Evolutionary conservation across 306 rosid genomes (phyloP).

Genomic region (Castanopsis chinensis): DNA sequence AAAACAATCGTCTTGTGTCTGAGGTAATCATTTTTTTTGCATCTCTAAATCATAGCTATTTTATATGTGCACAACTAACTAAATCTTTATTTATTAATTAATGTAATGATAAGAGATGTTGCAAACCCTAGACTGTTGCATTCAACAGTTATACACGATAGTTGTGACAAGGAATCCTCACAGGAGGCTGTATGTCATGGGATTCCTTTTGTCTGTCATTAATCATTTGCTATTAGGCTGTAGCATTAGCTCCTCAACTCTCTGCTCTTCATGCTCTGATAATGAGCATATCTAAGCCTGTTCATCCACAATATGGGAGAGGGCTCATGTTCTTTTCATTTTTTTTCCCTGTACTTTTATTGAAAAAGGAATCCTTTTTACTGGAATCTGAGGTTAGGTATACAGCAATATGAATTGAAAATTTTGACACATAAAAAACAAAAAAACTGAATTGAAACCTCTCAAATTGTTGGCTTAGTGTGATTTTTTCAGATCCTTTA

Average conservation of each 20-base stretch:
- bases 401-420: background rate
- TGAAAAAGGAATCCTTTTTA: background rate
- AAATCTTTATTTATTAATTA: background rate
- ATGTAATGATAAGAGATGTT: background rate
- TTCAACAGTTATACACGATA: background rate
- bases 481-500: background rate
- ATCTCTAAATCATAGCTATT: background rate
- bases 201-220: background rate
- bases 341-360: background rate
- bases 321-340: background rate
- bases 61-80: background rate
- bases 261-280: background rate
- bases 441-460: background rate
- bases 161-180: background rate
- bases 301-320: background rate
- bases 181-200: background rate
- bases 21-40: conserved; percentile 36
- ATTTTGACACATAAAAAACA: too few relatives aligned
- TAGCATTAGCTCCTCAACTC: background rate
- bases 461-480: background rate
- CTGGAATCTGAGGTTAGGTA: background rate
- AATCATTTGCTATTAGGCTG: background rate
- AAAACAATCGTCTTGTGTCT: conserved; percentile 39
- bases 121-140: background rate
- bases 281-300: background rate